These are phyloP conservation scores for Ammopiptanthus mongolicus DNA, from an alignment of 306 rosid species.

Conservation along the genomic window DNA sequence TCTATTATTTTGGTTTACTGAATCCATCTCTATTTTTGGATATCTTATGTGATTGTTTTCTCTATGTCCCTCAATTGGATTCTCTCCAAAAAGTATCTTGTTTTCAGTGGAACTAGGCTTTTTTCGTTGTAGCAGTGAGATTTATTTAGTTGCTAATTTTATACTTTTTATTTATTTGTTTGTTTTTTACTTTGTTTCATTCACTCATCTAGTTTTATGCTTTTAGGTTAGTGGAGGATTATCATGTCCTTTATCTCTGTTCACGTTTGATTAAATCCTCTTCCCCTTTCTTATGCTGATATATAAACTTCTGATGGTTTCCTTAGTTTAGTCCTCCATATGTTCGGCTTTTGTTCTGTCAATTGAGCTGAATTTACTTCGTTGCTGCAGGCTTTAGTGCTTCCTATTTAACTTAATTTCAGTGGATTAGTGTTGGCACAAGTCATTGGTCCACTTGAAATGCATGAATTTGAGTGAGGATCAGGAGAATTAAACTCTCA, in stretches of 20 bases:
- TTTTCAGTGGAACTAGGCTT: neutral
- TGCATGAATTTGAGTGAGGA: conserved; percentile 25
- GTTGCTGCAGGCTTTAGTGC: conserved; percentile 27
- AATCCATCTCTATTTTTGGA: neutral
- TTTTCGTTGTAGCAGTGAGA: conserved; percentile 7
- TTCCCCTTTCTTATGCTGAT: conserved; percentile 2
- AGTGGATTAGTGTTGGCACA: conserved; percentile 25
- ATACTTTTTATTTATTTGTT: neutral
- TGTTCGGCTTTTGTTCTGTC: conserved; percentile 6
- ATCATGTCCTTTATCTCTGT: neutral
- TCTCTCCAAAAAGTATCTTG: neutral
- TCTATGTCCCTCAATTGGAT: conserved; percentile 7
- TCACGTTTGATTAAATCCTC: conserved; percentile 9
- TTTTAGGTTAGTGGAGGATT: neutral
- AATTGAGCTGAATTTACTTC: conserved; percentile 23
- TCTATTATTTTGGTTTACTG: neutral
- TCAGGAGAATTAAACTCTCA: conserved; percentile 5
- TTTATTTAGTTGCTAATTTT: neutral
- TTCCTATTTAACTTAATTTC: conserved; percentile 17
- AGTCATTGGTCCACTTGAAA: conserved; percentile 26
- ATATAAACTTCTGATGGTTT: conserved; percentile 5
- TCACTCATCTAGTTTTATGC: conserved; percentile 15
- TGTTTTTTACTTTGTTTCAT: neutral
- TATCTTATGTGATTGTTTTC: conserved; percentile 17
- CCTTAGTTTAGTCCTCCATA: conserved; percentile 5